Evolutionary conservation across 345 rosid species (phyloP), one percentile per base, ranked within the genome.

Genomic region (Eucalyptus pauciflora): DNA sequence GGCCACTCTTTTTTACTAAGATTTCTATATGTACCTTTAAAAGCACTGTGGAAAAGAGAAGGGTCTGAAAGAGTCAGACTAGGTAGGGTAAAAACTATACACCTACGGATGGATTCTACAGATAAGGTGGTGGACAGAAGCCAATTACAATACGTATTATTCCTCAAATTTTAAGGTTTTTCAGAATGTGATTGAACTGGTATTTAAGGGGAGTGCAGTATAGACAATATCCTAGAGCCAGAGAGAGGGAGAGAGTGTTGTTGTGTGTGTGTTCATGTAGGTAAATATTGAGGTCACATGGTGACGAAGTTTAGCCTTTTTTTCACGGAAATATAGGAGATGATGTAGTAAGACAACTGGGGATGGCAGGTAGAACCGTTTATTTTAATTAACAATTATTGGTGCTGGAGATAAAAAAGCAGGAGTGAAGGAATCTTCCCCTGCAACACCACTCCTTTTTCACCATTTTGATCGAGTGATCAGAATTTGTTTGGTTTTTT

Each of bases 301-400:
- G 91, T 87, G 94, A 92, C 93, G 92, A 92, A 91, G 90, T 37
- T 88, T 48, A 88, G 90, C 92, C 92, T 91, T 94, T 92, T 89
- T 88, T 93, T 89, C 95, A 92, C 96, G 89, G 94, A 95, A 95
- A 91, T 91, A 93, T 93, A 93, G 94, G 95, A 93, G 92, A 91
- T 43, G 86, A 50, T 67, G 31, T 54, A 50, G 80, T 71, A 71
- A 71, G 25, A 10, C 46, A 71, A 71, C 90, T 88, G 91, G 92
- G 93, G 91, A 89, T 33, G 50, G 90, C 89, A 83, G 85, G 87
- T 85, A 88, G 54, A 69, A 27, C 45, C 50, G 41, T 37, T 71
- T 20, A 37, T 71, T 37, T 37, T 71, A 10, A 71, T 37, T 71
- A 10, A 71, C 6, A 10, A 37, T 37, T 71, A 18, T 46, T 37